Conservation (phyloP, 176 grass and related monocot species). For the Avena atlantica region DNA sequence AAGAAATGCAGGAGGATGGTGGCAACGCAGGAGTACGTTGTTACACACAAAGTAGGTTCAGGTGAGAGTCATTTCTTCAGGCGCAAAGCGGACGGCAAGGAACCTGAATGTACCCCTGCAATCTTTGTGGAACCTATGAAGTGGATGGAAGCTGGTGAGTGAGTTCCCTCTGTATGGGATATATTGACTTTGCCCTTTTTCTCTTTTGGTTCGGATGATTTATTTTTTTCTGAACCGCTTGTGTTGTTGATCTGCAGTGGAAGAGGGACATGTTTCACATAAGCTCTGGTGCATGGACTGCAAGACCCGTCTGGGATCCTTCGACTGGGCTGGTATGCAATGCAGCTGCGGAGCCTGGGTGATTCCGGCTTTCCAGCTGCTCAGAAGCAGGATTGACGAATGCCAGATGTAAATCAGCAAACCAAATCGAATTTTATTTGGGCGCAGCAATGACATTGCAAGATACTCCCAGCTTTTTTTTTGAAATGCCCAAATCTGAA, state of each 20-base stretch:
- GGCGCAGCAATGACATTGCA: neutral
- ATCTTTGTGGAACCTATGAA: conserved; percentile 91
- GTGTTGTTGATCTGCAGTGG: conserved; percentile 49
- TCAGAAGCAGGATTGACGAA: conserved; percentile 77
- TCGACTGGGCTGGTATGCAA: conserved; percentile 87
- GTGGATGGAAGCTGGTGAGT: conserved; percentile 80
- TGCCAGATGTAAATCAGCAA: conserved; percentile 47
- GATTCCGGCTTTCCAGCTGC: conserved; percentile 88
- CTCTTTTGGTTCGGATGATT: neutral
- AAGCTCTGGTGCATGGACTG: conserved; percentile 89
- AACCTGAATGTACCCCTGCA: conserved; percentile 55
- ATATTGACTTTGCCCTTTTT: neutral
- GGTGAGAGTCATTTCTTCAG: conserved; percentile 57
- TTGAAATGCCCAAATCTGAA: neutral
- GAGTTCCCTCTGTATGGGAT: neutral
- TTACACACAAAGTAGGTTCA: conserved; percentile 65
- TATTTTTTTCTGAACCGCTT: neutral
- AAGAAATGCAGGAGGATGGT: conserved; percentile 81
- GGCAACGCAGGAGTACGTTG: conserved; percentile 65
- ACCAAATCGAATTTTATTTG: neutral
- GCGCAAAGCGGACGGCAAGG: conserved; percentile 46
- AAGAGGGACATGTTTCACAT: conserved; percentile 61
- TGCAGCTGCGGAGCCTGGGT: conserved; percentile 86
- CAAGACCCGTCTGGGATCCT: conserved; percentile 76
- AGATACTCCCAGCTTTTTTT: neutral